Evolutionary conservation across 202 grass and related monocot genomes (phyloP), one percentile per base, ranked within the genome.

Genomic region (Eragrostis tef): DNA sequence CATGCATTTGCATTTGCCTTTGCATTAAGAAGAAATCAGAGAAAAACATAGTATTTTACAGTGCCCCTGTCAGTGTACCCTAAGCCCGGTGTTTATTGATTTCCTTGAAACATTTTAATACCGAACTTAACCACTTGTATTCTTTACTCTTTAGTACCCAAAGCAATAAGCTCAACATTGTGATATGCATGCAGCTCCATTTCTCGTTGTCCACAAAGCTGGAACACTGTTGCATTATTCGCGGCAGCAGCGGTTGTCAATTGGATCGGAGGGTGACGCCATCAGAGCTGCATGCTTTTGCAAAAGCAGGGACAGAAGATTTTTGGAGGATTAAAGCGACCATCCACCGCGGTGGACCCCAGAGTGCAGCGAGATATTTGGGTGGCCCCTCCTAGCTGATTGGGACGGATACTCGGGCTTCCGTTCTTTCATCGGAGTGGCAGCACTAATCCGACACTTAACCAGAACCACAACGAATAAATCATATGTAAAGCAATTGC

Each of bases 191-290:
- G 46, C 64, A 68, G 11, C 45, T 68, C 53, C 56, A 19, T 11
- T 53, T 17, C 2, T 34, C 26, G 9, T 13, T 70, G 76, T 81
- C 63, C 14, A 64, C 39, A 19, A 53, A 77, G 63, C 52, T 49
- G 31, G 52, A 64, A 11, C 46, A 70, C 69, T 79, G 88, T 70
- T 86, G 61, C 61, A 79, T 71, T 19, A 75, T 83, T 75, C 77
- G 61, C 58, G 83, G 79, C 79, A 57, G 83, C 73, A 74, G 61
- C 74, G 42, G 36, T 13, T 70, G 57, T 42, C 79, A 34, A 21
- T 78, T 79, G 51, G 82, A 85, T 86, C 67, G 22, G 58, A 43
- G 71, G 66, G 64, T 81, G 72, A 85, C 83, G 79, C 59, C 72
- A 82, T 67, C 25, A 67, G 19, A 41, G 46, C 34, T 13, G 72